Conservation (phyloP, 2,329 filamentous ascomycete species). For the Aspergillus sp. region DNA sequence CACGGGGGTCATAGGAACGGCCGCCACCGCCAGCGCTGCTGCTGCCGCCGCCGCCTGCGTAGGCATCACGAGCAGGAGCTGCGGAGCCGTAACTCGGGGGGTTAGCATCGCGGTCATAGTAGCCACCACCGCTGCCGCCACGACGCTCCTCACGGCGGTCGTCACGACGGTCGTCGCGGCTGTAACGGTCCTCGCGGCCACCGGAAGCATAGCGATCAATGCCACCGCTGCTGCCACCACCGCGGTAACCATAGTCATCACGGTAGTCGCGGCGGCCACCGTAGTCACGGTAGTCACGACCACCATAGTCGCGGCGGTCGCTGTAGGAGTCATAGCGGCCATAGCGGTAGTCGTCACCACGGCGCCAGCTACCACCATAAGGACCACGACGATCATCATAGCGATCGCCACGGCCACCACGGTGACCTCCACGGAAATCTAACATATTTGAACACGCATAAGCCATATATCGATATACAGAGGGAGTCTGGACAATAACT, state of each 20-base stretch:
- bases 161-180: slow-evolving; percentile 53
- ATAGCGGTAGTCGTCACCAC: slow-evolving; percentile 45
- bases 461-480: not conserved
- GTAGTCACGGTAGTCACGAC: slow-evolving; percentile 48
- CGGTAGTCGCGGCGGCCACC: slow-evolving; percentile 50
- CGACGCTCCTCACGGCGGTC: slow-evolving; percentile 48
- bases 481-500: slow-evolving; percentile 39
- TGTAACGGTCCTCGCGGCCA: slow-evolving; percentile 47
- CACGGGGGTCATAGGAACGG: slow-evolving; percentile 43
- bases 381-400: slow-evolving; percentile 58
- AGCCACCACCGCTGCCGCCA: slow-evolving; percentile 55
- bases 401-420: slow-evolving; percentile 50
- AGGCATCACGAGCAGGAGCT: slow-evolving; percentile 40
- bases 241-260: slow-evolving; percentile 43
- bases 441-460: slow-evolving; percentile 11
- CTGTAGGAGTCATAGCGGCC: slow-evolving; percentile 50
- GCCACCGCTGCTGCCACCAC: slow-evolving; percentile 37
- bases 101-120: slow-evolving; percentile 58
- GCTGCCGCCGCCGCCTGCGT: slow-evolving; percentile 24
- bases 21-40: slow-evolving; percentile 24
- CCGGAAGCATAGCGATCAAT: slow-evolving; percentile 49
- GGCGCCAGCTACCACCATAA: slow-evolving; percentile 53
- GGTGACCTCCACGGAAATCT: slow-evolving; percentile 45
- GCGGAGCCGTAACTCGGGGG: slow-evolving; percentile 46
- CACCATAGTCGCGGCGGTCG: slow-evolving; percentile 53